Base-by-base conservation (phyloP, 1,139 yeast genomes). In the Yamadazyma dushanensis region DNA sequence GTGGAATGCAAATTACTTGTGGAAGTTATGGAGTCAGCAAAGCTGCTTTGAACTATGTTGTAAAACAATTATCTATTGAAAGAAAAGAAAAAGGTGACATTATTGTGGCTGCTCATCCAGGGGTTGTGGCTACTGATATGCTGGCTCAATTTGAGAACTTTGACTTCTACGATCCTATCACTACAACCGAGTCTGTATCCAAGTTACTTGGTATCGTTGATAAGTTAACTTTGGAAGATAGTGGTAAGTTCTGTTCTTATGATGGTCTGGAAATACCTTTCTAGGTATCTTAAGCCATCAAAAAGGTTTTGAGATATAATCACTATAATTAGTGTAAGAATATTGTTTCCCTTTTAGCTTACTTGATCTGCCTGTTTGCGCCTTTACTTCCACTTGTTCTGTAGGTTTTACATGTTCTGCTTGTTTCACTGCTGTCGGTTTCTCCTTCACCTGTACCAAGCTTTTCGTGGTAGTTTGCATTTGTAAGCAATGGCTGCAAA, bases 61-160 rank as follows among this genome's bases (percentile, higher is more conserved):
- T 20, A 4, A 31, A 26, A 13, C 38, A 37, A 28, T 16, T 37
- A 2, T 17, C 40, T 2, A 8, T 1, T 8, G 36, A 37, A 25
- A 34, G 32, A 32, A 63, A 56, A 26, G 66, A 64, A 21, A 60
- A 54, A 17, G 69, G 52, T 15, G 56, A 54, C 4, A 62, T 61
- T 5, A 68, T 72, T 8, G 16, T 88, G 11, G 18, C 37, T 40
- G 81, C 89, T n/a, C 80, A 81, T 44, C 41, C 41, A n/a, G 41
- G 41, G 5, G 3, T 21, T 14, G 39, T 35, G 9, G 29, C 21
- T 7, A 38, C 41, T 19, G 41, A 38, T 29, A 29, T 38, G 37
- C 9, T 16, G 5, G 20, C 22, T 5, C 23, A 8, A 7, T 8
- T 20, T 26, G 8, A 19, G n/a, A 4, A 17, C 9, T 16, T 11